These are phyloP conservation scores for Scheffersomyces stambukii DNA, from an alignment of 1,139 yeast species.

Conservation along the genomic window DNA sequence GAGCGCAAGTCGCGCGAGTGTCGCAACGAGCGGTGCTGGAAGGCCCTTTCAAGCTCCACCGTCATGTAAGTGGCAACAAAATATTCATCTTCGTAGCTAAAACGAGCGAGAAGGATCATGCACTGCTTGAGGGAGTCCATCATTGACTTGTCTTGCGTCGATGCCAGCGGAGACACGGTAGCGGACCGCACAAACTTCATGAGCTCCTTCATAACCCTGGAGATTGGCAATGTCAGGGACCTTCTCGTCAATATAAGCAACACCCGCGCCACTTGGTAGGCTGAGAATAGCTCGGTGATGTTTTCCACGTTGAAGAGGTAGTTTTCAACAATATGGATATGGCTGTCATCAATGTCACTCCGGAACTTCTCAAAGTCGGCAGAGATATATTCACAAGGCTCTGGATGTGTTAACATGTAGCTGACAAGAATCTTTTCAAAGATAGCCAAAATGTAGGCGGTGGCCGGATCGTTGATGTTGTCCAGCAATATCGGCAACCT, in stretches of 20 bases:
- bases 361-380: too few relatives aligned
- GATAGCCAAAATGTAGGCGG: too few relatives aligned
- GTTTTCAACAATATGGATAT: slow-evolving; percentile 37
- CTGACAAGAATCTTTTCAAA: too few relatives aligned
- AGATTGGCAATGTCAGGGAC: neutral
- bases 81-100: slow-evolving; percentile 62
- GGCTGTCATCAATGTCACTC: slow-evolving; percentile 25
- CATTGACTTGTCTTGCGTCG: slow-evolving; percentile 9
- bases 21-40: slow-evolving; percentile 19
- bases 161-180: too few relatives aligned
- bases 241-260: too few relatives aligned
- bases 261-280: slow-evolving; percentile 11
- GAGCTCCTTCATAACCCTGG: neutral
- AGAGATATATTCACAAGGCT: too few relatives aligned
- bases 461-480: too few relatives aligned
- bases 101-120: slow-evolving; percentile 49
- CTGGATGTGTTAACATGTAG: too few relatives aligned
- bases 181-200: slow-evolving; percentile 19
- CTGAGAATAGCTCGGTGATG: slow-evolving; percentile 5
- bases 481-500: too few relatives aligned
- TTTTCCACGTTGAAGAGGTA: slow-evolving; percentile 5
- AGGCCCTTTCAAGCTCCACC: slow-evolving; percentile 41
- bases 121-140: slow-evolving; percentile 13
- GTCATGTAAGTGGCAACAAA: slow-evolving; percentile 48
- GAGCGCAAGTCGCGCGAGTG: slow-evolving; percentile 44